A percentile compares a stretch with the other conserved stretches of the same genome.
Evolutionary conservation across 305 asterid genomes (phyloP).

Genomic region (Fraxinus angustifolia): DNA sequence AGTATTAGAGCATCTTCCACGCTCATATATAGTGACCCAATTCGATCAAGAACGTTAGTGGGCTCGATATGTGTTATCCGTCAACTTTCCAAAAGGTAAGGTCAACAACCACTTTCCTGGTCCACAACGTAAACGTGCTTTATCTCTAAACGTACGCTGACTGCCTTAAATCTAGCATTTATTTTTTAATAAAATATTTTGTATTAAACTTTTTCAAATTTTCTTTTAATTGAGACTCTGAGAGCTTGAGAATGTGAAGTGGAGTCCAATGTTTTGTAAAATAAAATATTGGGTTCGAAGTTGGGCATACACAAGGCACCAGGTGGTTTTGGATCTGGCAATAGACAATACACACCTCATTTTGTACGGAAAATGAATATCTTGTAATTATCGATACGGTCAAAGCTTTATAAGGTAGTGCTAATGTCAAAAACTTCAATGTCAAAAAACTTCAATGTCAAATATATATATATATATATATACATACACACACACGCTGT

Average conservation of each 20-base stretch:
- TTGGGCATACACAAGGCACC: slow-evolving; percentile 26
- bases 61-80: too few species aligned
- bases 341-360: not conserved
- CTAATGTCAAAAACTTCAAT: too few species aligned
- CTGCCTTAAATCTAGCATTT: too few species aligned
- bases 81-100: too few species aligned
- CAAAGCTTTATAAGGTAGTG: not conserved
- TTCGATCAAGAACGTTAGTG: too few species aligned
- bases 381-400: not conserved
- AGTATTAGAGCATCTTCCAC: too few species aligned
- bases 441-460: too few species aligned
- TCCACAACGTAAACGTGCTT: too few species aligned
- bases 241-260: slow-evolving; percentile 2
- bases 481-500: too few species aligned
- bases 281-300: slow-evolving; percentile 18
- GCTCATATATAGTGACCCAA: too few species aligned
- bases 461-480: too few species aligned
- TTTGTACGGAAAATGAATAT: not conserved
- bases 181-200: not conserved
- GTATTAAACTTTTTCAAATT: not conserved
- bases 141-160: too few species aligned
- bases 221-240: not conserved
- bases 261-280: slow-evolving; percentile 24
- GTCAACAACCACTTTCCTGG: not conserved
- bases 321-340: slow-evolving; percentile 33